A percentile compares a stretch with the other conserved stretches of the same genome.
These are phyloP conservation scores for Leccinellum albellum DNA, from an alignment of 768 basidiomycete species.

Conservation along the genomic window DNA sequence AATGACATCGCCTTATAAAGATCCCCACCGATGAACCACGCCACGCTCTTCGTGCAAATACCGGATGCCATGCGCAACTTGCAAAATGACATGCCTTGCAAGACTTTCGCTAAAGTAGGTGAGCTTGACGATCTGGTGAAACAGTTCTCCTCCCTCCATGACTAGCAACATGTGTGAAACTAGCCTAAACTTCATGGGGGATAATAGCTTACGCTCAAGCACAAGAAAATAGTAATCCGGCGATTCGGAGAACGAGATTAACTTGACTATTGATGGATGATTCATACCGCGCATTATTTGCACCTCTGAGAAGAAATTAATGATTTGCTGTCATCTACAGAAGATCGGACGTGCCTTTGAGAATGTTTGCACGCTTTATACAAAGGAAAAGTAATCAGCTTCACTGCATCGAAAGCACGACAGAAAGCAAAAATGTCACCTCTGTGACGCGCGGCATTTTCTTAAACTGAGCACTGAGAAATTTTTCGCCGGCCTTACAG, in stretches of 20 bases:
- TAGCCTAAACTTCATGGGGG: background rate
- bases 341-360: constrained; percentile 61
- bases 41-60: constrained; percentile 97
- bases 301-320: constrained; percentile 61
- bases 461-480: constrained; percentile 91
- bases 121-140: constrained; percentile 98
- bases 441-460: constrained; percentile 97
- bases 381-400: constrained; percentile 19
- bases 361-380: constrained; percentile 87
- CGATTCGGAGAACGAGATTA: constrained; percentile 89
- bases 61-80: constrained; percentile 90
- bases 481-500: constrained; percentile 82
- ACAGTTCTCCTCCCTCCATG: constrained; percentile 96
- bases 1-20: background rate
- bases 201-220: constrained; percentile 69
- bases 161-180: constrained; percentile 44
- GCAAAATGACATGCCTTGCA: constrained; percentile 94
- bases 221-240: constrained; percentile 92
- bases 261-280: constrained; percentile 90
- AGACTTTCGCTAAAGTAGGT: constrained; percentile 98
- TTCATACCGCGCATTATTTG: constrained; percentile 97
- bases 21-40: constrained; percentile 80
- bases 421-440: constrained; percentile 49
- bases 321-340: background rate
- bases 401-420: constrained; percentile 13